Base-by-base conservation (phyloP, 495 filamentous ascomycete genomes). In the Talaromyces thailandensis region DNA sequence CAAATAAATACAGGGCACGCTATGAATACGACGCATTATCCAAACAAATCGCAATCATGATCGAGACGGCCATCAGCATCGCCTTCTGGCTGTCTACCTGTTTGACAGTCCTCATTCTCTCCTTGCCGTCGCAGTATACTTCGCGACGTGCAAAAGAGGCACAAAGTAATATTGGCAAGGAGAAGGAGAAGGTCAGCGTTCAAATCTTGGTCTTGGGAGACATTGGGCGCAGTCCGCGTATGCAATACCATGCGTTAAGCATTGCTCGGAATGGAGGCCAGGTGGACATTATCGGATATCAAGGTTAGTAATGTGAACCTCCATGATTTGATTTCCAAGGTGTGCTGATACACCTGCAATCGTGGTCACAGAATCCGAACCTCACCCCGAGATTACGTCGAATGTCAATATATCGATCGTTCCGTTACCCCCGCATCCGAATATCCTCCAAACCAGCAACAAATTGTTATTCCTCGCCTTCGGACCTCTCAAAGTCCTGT, bases 221-320 rank as follows among this genome's bases (percentile, higher is more conserved):
- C 69, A 94, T 99, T 73, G 94, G 94, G 25, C 85, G 92, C 35
- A 96, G 92, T 71, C 94, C 94, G 25, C 90, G 94, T 63, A 99
- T 99, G 94, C 94, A 97, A 72, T 97, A 99, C 70, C 94, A 99
- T 83, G 92, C 93, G 23, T 72, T 96, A 63, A 97, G 93, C 70
- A 86, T 98, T 69, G 92, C 93, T 24, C 89, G 84, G 64, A 86
- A 91, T 64, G 91, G 91, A 37, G 89, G 85, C 0, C 76, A 81
- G 32, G 94, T 96, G 16, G 84, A 93, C 67, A 75, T 99, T 11
- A 88, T 98, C 66, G 95, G 94, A 28, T 99, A 96, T 70, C 72
- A 83, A 62, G 92, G 92, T 94, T 68, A 63, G 61, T 14, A 43
- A 16, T 16, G 37, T 6, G 6, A 43, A 43, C 4, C 16, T 43